Conservation (phyloP, 2,329 filamentous ascomycete genomes). For the Alternaria longipes region DNA sequence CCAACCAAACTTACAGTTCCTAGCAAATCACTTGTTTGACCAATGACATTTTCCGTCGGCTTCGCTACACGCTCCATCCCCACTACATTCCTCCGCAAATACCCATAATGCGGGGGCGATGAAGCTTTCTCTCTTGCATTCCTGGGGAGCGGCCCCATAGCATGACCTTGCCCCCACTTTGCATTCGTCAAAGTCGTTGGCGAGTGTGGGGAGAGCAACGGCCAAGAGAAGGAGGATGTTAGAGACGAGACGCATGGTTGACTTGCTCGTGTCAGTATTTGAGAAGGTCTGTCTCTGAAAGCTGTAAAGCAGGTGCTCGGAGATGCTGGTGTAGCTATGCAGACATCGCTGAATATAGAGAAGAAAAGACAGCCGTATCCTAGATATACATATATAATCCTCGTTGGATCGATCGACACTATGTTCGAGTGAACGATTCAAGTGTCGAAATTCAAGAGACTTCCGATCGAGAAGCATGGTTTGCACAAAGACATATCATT, state of each 20-base stretch:
- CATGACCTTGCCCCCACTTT: neutral
- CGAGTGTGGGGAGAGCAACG: neutral
- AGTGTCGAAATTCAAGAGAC: neutral
- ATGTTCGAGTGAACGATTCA: rapidly evolving
- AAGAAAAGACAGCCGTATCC: neutral
- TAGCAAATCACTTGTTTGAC: too few species aligned
- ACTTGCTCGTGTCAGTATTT: neutral
- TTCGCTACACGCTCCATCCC: too few species aligned
- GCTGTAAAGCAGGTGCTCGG: too few species aligned
- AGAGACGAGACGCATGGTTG: neutral
- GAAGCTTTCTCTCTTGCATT: too few species aligned
- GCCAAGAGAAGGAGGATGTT: neutral
- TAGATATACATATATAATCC: neutral
- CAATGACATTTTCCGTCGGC: too few species aligned
- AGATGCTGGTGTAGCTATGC: neutral
- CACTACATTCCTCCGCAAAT: too few species aligned
- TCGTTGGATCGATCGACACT: rapidly evolving
- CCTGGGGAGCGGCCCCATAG: too few species aligned
- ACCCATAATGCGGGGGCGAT: too few species aligned
- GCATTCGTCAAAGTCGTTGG: rapidly evolving
- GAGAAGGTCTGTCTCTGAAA: too few species aligned
- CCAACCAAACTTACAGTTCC: too few species aligned
- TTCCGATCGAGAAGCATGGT: neutral
- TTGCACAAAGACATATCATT: neutral
- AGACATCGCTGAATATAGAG: neutral